A percentile compares a stretch with the other conserved stretches of the same genome.
phyloP scores from a whole-genome alignment of 352 stramenopile species.

The Phytophthora agathidicida region DNA sequence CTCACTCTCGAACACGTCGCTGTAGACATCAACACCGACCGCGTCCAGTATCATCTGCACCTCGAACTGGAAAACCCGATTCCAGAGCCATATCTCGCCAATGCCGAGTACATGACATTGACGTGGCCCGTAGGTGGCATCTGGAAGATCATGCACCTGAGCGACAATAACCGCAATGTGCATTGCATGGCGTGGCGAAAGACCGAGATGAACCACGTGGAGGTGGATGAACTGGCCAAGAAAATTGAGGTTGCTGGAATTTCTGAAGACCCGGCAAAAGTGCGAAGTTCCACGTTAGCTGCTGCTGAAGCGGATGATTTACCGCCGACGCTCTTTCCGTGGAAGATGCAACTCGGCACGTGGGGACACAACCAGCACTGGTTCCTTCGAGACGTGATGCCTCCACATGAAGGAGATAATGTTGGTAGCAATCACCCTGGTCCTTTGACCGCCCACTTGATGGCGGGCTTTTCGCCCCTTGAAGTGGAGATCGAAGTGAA shows the following conservation, averaged over 20 bases:
- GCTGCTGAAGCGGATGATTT: conserved; percentile 18
- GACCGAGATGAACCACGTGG: conserved; percentile 48
- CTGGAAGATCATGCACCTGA: conserved; percentile 52
- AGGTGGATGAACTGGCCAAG: conserved; percentile 44
- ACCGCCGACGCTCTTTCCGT: conserved; percentile 46
- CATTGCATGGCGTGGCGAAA: conserved; percentile 55
- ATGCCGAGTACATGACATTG: conserved; percentile 53
- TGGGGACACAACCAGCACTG: conserved; percentile 54
- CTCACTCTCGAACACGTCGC: conserved; percentile 53
- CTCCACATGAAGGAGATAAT: conserved; percentile 12
- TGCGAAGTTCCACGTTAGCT: conserved; percentile 12
- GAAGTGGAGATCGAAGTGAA: conserved; percentile 48
- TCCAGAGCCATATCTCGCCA: conserved; percentile 30
- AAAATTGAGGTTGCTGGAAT: conserved; percentile 25
- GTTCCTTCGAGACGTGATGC: conserved; percentile 55
- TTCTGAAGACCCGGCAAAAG: conserved; percentile 2
- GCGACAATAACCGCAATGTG: conserved; percentile 34
- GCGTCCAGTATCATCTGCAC: conserved; percentile 53
- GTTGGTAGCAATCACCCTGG: conserved; percentile 21
- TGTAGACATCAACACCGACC: conserved; percentile 52
- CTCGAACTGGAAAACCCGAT: conserved; percentile 48
- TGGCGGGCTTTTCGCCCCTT: conserved; percentile 43
- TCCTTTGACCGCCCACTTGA: conserved; percentile 30
- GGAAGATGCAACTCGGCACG: conserved; percentile 62
- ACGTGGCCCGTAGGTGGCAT: conserved; percentile 57